Evolutionary conservation across 768 basidiomycete species (phyloP), one percentile per base, ranked within the genome.

Genomic region (Tricholoma bakamatsutake): DNA sequence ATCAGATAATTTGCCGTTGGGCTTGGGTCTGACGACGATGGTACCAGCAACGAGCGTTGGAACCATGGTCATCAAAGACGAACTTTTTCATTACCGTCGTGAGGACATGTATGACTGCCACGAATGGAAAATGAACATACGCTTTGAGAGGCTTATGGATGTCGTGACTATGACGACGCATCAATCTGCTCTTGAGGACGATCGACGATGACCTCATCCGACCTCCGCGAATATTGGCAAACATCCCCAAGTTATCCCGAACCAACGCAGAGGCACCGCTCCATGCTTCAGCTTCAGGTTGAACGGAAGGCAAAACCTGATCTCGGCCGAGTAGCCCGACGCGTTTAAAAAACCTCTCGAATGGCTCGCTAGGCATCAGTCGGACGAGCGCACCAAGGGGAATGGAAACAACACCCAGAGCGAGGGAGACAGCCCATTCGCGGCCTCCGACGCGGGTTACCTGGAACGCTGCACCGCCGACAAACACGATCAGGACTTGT

Each of bases 401-500:
- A 45, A 98, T 83, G 9, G 97, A 87, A 47, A 93, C 81, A 42
- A 87, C 59, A 34, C 96, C 97, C 33, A 98, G 80, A 49, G 92
- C 87, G 37, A 99, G 74, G 0, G 91, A 90, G 61, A 98, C 91
- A 52, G 84, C 94, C 97, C 97, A 99, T 69, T 96, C 93, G 39
- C 82, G 83, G 8, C 89, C 93, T 37, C 75, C 74, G 50, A 98
- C 84, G 7, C 67, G 77, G 0, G 83, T 86, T 8, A 98, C 96
- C 64, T 90, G 85, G 78, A 99, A 98, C 0, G 94, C 95, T 2
- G 89, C 80, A 34, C 90, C 88, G 39, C 94, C 96, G 42, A 98
- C 79, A 64, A 93, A 92, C 52, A 98, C 89, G 55, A 98, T 95
- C 58, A 93, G 58, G 46, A 94, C 68, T 68, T 99, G 97, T 15